A percentile compares a stretch with the other conserved stretches of the same genome.
These are phyloP conservation scores for Talaromyces rugulosus DNA, from an alignment of 2,329 filamentous ascomycete genomes.

Conservation along the genomic window DNA sequence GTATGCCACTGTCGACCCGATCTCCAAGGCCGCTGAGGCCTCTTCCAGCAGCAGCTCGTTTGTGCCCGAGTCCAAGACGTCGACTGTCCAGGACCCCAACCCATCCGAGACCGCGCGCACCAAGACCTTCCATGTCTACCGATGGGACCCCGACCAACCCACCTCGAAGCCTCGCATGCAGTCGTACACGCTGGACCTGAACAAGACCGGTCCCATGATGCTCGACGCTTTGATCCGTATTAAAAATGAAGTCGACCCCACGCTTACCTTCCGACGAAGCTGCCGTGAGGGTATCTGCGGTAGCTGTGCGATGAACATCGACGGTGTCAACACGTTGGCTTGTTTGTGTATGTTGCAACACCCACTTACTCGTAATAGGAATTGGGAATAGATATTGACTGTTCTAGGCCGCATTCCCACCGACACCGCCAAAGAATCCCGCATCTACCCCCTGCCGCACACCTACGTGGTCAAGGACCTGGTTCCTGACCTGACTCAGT, in stretches of 20 bases:
- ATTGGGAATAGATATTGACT: neutral
- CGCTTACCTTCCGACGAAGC: slow-evolving; percentile 89
- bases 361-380: slow-evolving; percentile 3
- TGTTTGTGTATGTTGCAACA: slow-evolving; percentile 75
- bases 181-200: slow-evolving; percentile 88
- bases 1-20: slow-evolving; percentile 45
- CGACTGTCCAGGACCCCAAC: slow-evolving; percentile 59
- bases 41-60: slow-evolving; percentile 28
- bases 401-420: slow-evolving; percentile 80
- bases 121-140: slow-evolving; percentile 98
- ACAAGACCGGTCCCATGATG: slow-evolving; percentile 99
- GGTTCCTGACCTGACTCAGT: slow-evolving; percentile 93
- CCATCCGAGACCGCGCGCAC: slow-evolving; percentile 56
- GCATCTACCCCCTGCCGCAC: slow-evolving; percentile 97
- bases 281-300: slow-evolving; percentile 98
- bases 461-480: slow-evolving; percentile 99
- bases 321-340: slow-evolving; percentile 94
- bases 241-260: slow-evolving; percentile 98
- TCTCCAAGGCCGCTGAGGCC: slow-evolving; percentile 23
- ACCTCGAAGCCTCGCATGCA: slow-evolving; percentile 94
- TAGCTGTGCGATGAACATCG: slow-evolving; percentile 99
- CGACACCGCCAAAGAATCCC: slow-evolving; percentile 73
- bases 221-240: slow-evolving; percentile 94
- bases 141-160: slow-evolving; percentile 94
- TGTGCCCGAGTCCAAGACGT: slow-evolving; percentile 51